A percentile compares a stretch with the other conserved stretches of the same genome.
phyloP scores from a whole-genome alignment of 176 grass and related monocot species.

The Oryza coarctata region DNA sequence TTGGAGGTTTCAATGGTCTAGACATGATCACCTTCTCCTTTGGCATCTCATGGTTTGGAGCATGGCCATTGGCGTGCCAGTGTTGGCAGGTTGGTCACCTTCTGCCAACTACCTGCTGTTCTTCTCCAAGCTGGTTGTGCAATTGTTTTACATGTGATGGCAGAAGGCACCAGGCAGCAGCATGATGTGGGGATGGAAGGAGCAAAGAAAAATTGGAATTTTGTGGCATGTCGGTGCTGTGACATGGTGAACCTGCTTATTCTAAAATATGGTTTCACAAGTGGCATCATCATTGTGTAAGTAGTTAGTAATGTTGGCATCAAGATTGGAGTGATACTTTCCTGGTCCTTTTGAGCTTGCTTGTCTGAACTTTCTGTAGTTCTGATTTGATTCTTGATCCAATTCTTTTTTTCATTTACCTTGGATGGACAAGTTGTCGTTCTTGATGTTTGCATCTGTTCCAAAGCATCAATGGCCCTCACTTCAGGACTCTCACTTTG shows the following conservation, averaged over 20 bases:
- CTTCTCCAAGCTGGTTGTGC: slow-evolving; percentile 17
- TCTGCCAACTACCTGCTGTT: slow-evolving; percentile 34
- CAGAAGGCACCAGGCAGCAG: background rate
- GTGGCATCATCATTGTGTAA: slow-evolving; percentile 3
- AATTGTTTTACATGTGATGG: slow-evolving; percentile 23
- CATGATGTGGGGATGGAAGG: slow-evolving; percentile 18
- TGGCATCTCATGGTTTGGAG: slow-evolving; percentile 34
- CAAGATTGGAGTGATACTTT: slow-evolving; percentile 9
- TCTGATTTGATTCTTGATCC: background rate
- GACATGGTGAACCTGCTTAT: slow-evolving; percentile 5
- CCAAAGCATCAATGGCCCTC: slow-evolving; percentile 5
- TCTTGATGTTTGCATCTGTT: background rate
- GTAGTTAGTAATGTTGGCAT: slow-evolving; percentile 26
- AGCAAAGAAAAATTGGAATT: slow-evolving; percentile 1
- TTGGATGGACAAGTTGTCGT: slow-evolving; percentile 4
- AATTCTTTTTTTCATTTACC: background rate
- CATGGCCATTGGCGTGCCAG: slow-evolving; percentile 18
- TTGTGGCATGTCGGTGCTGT: slow-evolving; percentile 36
- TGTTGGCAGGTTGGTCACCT: slow-evolving; percentile 20
- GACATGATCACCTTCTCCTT: slow-evolving; percentile 5
- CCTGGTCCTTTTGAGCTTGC: slow-evolving; percentile 24
- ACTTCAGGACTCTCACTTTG: too few relatives aligned
- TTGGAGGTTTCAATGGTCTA: slow-evolving; percentile 17
- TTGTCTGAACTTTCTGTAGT: background rate
- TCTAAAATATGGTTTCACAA: background rate